phyloP scores from a whole-genome alignment of 1,284 basidiomycete genomes.

The Cutaneotrichosporon arboriforme region DNA sequence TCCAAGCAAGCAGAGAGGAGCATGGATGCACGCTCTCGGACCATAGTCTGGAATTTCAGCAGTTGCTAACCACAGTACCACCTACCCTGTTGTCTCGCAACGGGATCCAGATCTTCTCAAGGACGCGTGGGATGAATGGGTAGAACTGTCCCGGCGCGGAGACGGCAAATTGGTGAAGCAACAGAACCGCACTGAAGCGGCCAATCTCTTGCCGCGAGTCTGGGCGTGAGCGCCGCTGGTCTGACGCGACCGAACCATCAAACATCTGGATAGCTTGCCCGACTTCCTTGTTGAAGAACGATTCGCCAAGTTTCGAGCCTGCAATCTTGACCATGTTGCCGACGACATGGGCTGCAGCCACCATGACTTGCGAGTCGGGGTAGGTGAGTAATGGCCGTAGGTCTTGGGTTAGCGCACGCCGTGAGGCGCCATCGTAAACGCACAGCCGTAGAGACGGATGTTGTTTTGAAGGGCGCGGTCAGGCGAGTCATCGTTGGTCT shows the following conservation, averaged over 20 bases:
- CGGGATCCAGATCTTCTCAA: conserved; percentile 85
- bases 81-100: conserved; percentile 72
- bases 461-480: conserved; percentile 45
- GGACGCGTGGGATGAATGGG: conserved; percentile 74
- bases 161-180: conserved; percentile 82
- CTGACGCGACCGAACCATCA: conserved; percentile 32
- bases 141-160: conserved; percentile 82
- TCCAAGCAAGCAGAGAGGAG: conserved; percentile 82
- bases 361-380: conserved; percentile 46
- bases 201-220: conserved; percentile 45
- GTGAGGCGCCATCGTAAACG: conserved; percentile 6
- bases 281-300: conserved; percentile 46
- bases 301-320: conserved; percentile 42
- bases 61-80: not conserved
- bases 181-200: conserved; percentile 54
- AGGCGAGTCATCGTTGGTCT: conserved; percentile 43
- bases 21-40: conserved; percentile 85
- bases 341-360: conserved; percentile 41
- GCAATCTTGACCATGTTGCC: conserved; percentile 47
- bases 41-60: conserved; percentile 50
- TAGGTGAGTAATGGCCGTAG: conserved; percentile 43
- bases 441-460: conserved; percentile 45
- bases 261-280: conserved; percentile 43
- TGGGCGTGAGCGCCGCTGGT: conserved; percentile 9
- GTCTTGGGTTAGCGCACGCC: conserved; percentile 22